Percentiles rank a stretch among this genome's conserved stretches.
These are phyloP conservation scores for Xerocomus potaroensis DNA, from an alignment of 768 basidiomycete species.

Conservation along the genomic window DNA sequence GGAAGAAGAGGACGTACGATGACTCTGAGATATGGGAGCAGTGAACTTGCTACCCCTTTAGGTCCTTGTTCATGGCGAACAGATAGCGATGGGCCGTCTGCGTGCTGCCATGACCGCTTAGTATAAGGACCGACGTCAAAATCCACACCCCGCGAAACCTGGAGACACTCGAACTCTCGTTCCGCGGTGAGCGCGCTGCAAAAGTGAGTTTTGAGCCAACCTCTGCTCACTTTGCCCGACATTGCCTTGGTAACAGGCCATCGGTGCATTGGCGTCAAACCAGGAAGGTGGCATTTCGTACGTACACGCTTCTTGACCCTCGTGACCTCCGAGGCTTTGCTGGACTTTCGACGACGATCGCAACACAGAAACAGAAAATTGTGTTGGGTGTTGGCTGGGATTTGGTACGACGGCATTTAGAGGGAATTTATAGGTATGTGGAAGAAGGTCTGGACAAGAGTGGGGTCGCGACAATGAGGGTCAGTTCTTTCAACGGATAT, in stretches of 20 bases:
- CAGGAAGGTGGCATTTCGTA: constrained; percentile 75
- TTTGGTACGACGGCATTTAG: constrained; percentile 91
- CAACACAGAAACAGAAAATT: constrained; percentile 84
- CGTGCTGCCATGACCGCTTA: constrained; percentile 84
- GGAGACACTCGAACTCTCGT: constrained; percentile 85
- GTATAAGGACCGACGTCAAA: constrained; percentile 93
- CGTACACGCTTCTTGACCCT: constrained; percentile 94
- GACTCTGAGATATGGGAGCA: constrained; percentile 51
- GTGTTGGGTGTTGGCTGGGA: constrained; percentile 87
- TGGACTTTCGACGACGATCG: constrained; percentile 85
- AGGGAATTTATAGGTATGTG: constrained; percentile 90
- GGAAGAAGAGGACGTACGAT: constrained; percentile 27
- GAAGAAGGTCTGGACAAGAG: constrained; percentile 74
- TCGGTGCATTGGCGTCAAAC: constrained; percentile 81
- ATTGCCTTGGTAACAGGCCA: constrained; percentile 65
- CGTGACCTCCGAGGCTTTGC: constrained; percentile 93
- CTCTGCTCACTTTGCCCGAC: background rate
- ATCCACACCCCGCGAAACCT: constrained; percentile 94
- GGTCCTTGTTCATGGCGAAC: constrained; percentile 98
- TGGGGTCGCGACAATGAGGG: constrained; percentile 65
- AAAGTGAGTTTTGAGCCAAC: constrained; percentile 62
- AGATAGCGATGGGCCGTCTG: constrained; percentile 89
- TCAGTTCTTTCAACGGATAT: constrained; percentile 32
- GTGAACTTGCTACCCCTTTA: too few relatives aligned
- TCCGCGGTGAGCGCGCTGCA: constrained; percentile 92